Percentiles rank a stretch among this genome's conserved stretches.
Conservation (phyloP, 805 yeast species). For the Yarrowia sp. region DNA sequence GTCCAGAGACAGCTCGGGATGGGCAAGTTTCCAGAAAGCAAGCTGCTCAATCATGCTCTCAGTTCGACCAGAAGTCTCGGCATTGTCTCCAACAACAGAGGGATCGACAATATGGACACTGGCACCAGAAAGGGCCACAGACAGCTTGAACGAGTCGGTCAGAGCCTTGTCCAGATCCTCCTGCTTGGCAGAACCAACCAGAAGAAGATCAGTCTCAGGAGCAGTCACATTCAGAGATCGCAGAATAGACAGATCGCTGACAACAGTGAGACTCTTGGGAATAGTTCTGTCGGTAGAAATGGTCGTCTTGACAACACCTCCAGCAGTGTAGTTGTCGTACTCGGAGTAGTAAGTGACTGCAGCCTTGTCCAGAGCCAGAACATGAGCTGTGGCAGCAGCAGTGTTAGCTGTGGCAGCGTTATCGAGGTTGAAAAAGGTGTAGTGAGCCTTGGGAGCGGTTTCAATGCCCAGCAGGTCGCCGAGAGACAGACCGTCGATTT, state of each 20-base stretch:
- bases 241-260: constrained; percentile 56
- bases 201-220: constrained; percentile 54
- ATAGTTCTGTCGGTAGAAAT: constrained; percentile 42
- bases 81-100: constrained; percentile 59
- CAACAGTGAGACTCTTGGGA: constrained; percentile 50
- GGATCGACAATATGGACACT: constrained; percentile 59
- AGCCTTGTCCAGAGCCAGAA: constrained; percentile 57
- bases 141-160: constrained; percentile 51
- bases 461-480: constrained; percentile 30
- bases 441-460: constrained; percentile 42
- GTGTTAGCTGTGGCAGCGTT: constrained; percentile 51
- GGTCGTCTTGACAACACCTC: constrained; percentile 69
- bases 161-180: constrained; percentile 45
- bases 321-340: constrained; percentile 67
- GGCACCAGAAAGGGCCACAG: constrained; percentile 51
- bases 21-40: constrained; percentile 72
- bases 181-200: constrained; percentile 46
- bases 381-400: constrained; percentile 63
- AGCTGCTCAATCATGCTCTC: constrained; percentile 70
- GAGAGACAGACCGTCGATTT: constrained; percentile 29
- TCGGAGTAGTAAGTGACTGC: constrained; percentile 56
- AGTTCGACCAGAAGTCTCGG: constrained; percentile 72
- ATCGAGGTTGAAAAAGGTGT: constrained; percentile 67
- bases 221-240: constrained; percentile 59
- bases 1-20: constrained; percentile 54